phyloP scores from a whole-genome alignment of 106 monocot species.

The Gastrodia elata region DNA sequence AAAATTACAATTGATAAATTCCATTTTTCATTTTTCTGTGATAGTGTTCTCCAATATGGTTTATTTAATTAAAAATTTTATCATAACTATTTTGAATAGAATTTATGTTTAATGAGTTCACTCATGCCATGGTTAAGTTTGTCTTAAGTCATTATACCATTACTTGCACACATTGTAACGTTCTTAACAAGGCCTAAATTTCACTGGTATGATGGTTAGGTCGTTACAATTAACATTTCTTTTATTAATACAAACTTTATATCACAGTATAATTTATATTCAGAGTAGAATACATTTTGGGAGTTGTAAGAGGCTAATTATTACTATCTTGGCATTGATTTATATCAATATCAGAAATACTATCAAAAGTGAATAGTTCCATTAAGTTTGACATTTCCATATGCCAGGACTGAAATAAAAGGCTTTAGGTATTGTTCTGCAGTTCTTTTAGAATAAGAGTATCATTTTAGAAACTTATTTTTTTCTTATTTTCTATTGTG shows the following conservation, averaged over 20 bases:
- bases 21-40: background rate
- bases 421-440: background rate
- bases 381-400: background rate
- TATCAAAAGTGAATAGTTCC: background rate
- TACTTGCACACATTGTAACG: background rate
- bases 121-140: background rate
- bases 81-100: background rate
- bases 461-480: background rate
- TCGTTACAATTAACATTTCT: background rate
- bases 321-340: background rate
- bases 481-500: background rate
- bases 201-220: background rate
- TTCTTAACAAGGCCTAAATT: background rate
- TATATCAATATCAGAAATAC: background rate
- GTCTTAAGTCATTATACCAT: background rate
- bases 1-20: too few species aligned
- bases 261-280: background rate
- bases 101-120: background rate
- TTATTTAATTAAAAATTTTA: background rate
- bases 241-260: background rate
- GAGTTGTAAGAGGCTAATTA: background rate
- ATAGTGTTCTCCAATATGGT: background rate
- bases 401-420: background rate
- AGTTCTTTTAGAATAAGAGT: background rate
- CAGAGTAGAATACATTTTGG: background rate